Percentiles rank a stretch among this genome's conserved stretches.
phyloP scores from a whole-genome alignment of 129 eudicot genomes.

The Oenanthe sinensis region DNA sequence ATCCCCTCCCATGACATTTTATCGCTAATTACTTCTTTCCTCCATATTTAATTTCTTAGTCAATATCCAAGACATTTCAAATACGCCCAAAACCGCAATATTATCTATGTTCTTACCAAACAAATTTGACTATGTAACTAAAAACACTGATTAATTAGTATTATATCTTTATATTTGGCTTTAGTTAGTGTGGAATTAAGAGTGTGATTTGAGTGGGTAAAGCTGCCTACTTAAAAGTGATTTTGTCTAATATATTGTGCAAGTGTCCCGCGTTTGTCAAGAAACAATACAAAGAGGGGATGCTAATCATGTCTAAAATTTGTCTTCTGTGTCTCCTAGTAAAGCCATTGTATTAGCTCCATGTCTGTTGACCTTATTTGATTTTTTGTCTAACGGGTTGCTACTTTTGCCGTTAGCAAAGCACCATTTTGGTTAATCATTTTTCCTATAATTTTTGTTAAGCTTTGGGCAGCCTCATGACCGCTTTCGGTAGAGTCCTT shows the following conservation, averaged over 20 bases:
- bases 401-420: background rate
- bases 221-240: background rate
- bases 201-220: background rate
- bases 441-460: background rate
- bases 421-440: background rate
- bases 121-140: background rate
- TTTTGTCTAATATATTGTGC: background rate
- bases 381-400: background rate
- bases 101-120: background rate
- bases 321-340: slow-evolving; percentile 16
- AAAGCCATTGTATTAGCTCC: slow-evolving; percentile 12
- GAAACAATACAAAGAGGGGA: slow-evolving; percentile 11
- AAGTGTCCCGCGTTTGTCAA: slow-evolving; percentile 8
- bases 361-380: slow-evolving; percentile 21
- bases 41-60: background rate
- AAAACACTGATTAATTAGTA: background rate
- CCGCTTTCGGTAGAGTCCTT: background rate
- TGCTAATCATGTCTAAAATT: slow-evolving; percentile 16
- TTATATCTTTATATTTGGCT: background rate
- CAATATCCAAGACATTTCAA: background rate
- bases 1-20: slow-evolving; percentile 7
- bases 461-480: background rate
- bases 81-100: background rate
- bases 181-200: background rate
- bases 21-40: background rate